These are phyloP conservation scores for Luffa acutangula DNA, from an alignment of 306 rosid genomes.

Conservation along the genomic window DNA sequence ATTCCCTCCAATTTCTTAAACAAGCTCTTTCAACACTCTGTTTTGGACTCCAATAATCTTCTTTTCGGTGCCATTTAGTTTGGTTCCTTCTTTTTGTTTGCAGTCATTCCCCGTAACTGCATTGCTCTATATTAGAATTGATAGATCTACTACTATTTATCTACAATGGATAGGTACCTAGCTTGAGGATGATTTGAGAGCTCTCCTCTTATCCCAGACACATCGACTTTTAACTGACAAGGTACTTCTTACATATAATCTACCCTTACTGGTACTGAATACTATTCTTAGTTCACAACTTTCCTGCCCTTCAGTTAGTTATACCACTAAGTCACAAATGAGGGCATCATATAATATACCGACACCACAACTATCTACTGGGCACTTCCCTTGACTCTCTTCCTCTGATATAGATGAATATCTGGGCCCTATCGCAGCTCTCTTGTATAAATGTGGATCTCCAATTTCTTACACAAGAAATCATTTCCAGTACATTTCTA, in stretches of 20 bases:
- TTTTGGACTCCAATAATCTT: background rate
- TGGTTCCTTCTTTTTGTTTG: background rate
- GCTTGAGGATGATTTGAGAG: background rate
- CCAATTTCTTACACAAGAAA: background rate
- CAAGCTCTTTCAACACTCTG: background rate
- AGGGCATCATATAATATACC: background rate
- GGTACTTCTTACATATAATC: background rate
- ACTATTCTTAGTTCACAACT: background rate
- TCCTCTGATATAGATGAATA: background rate
- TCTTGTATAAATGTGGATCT: background rate
- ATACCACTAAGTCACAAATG: background rate
- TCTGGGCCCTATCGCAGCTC: background rate
- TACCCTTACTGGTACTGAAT: background rate
- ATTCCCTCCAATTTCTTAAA: background rate
- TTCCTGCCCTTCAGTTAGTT: background rate
- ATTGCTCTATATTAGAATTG: background rate
- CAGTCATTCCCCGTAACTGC: background rate
- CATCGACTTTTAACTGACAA: background rate
- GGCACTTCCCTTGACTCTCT: background rate
- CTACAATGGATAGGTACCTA: background rate
- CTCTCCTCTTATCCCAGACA: background rate
- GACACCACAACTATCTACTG: background rate
- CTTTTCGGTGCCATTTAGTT: background rate
- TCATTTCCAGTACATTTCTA: background rate
- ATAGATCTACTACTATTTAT: background rate